phyloP scores from a whole-genome alignment of 805 yeast genomes.

The Scheffersomyces amazonensis region DNA sequence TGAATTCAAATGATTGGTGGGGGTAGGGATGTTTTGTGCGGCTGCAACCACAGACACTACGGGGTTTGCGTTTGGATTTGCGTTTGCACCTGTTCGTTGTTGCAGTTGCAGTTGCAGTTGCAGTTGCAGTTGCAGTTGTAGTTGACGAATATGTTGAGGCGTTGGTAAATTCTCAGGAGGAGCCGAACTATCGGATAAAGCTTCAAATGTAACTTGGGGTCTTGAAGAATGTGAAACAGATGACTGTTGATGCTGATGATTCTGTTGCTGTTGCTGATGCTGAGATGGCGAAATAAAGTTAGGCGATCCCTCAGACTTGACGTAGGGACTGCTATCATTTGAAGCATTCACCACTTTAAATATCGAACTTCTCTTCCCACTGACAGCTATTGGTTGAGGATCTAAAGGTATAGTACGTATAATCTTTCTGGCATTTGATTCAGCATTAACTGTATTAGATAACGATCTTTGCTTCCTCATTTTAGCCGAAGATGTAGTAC shows the following conservation, averaged over 20 bases:
- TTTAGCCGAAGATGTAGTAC: slow-evolving; percentile 29
- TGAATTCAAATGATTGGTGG: background rate
- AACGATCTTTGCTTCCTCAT: slow-evolving; percentile 45
- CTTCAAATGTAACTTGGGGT: background rate
- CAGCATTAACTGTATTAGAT: slow-evolving; percentile 60
- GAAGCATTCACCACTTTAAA: slow-evolving; percentile 37
- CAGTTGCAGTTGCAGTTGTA: background rate
- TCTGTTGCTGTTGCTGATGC: background rate
- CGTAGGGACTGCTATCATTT: slow-evolving; percentile 27
- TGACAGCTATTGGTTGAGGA: slow-evolving; percentile 67
- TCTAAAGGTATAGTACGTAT: slow-evolving; percentile 79
- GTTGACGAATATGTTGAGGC: background rate
- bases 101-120: slow-evolving; percentile 1
- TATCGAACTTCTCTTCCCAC: slow-evolving; percentile 31
- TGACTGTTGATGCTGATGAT: background rate
- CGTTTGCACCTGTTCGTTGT: background rate
- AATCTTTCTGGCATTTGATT: slow-evolving; percentile 68
- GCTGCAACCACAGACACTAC: background rate
- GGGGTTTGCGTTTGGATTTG: slow-evolving; percentile 2
- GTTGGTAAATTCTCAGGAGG: background rate
- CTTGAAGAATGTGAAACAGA: background rate
- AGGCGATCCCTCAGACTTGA: slow-evolving; percentile 11
- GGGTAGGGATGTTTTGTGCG: too few species aligned
- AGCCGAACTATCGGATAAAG: background rate
- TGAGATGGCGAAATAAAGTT: slow-evolving; percentile 1